Percentiles rank a stretch among this genome's conserved stretches.
phyloP scores from a whole-genome alignment of 2,329 filamentous ascomycete genomes.

The Triangularia verruculosa region DNA sequence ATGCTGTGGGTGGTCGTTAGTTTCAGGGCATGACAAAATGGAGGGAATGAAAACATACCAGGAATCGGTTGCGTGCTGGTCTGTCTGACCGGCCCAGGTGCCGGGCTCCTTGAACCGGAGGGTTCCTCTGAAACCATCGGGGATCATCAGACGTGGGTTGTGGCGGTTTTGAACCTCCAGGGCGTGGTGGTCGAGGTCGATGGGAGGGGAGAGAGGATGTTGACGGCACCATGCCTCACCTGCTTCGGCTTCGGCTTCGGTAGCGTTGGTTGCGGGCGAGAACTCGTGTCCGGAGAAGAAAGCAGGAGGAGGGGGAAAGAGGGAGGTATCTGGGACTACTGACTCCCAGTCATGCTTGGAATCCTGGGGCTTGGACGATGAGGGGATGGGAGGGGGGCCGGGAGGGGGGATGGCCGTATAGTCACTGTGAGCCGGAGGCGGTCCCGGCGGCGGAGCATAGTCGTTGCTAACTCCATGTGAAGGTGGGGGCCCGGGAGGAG shows the following conservation, averaged over 20 bases:
- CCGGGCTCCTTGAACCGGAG: constrained; percentile 48
- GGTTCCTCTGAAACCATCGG: constrained; percentile 45
- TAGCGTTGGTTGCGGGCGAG: constrained; percentile 69
- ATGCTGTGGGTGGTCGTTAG: constrained; percentile 39
- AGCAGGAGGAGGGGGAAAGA: constrained; percentile 69
- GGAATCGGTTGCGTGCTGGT: constrained; percentile 47
- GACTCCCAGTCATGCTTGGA: constrained; percentile 65
- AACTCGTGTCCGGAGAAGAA: constrained; percentile 61
- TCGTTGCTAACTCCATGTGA: constrained; percentile 13
- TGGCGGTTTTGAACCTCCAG: constrained; percentile 47
- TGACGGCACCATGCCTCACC: constrained; percentile 64
- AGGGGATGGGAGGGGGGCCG: constrained; percentile 32
- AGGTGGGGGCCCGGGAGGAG: constrained; percentile 31
- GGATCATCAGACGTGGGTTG: constrained; percentile 54
- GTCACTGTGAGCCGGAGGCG: constrained; percentile 22
- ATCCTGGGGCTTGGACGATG: constrained; percentile 11
- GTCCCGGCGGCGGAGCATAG: constrained; percentile 23
- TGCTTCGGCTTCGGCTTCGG: constrained; percentile 58
- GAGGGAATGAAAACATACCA: constrained; percentile 8
- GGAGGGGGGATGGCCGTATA: constrained; percentile 33
- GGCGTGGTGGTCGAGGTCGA: constrained; percentile 46
- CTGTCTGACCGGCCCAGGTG: constrained; percentile 48
- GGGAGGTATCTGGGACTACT: constrained; percentile 67
- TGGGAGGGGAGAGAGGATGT: constrained; percentile 57
- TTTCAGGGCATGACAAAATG: background rate